A percentile compares a stretch with the other conserved stretches of the same genome.
Conservation (phyloP, 2,329 filamentous ascomycete genomes). For the Aureobasidium melanogenum region DNA sequence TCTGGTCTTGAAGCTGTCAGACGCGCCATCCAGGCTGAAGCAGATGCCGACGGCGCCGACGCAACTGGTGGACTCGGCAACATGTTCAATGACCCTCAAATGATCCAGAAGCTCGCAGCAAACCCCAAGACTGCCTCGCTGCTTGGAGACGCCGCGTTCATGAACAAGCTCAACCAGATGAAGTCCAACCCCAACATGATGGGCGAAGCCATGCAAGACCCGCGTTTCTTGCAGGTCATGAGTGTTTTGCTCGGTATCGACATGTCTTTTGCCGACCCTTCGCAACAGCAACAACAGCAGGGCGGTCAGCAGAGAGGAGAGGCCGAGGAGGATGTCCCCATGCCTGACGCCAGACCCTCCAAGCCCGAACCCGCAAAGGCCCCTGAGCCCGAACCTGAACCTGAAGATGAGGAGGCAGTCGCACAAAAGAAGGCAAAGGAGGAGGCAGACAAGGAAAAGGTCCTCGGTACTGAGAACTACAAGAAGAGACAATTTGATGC, state of each 20-base stretch:
- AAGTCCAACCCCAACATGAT: constrained; percentile 72
- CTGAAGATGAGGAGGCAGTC: constrained; percentile 71
- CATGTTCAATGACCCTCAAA: constrained; percentile 89
- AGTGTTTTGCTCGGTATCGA: constrained; percentile 90
- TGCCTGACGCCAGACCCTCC: constrained; percentile 56
- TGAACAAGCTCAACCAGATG: constrained; percentile 77
- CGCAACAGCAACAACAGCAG: constrained; percentile 29
- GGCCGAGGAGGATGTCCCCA: constrained; percentile 63
- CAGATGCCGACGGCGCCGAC: constrained; percentile 55
- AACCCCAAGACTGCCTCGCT: constrained; percentile 88
- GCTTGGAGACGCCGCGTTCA: constrained; percentile 77
- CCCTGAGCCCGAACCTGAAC: constrained; percentile 56
- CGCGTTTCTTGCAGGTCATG: constrained; percentile 86
- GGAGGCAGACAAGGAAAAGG: constrained; percentile 90
- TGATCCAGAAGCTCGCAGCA: constrained; percentile 79
- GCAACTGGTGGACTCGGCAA: constrained; percentile 69
- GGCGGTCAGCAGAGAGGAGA: constrained; percentile 31
- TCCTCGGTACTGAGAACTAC: constrained; percentile 85
- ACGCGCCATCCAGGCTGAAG: constrained; percentile 76
- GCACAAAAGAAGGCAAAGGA: constrained; percentile 87
- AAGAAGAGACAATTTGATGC: constrained; percentile 97
- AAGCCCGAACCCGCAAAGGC: constrained; percentile 50
- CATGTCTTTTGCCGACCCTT: constrained; percentile 60
- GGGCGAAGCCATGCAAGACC: constrained; percentile 76
- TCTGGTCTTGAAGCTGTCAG: constrained; percentile 76